Evolutionary conservation across 495 filamentous ascomycete species (phyloP).

Genomic region (Aspergillus sparsus): DNA sequence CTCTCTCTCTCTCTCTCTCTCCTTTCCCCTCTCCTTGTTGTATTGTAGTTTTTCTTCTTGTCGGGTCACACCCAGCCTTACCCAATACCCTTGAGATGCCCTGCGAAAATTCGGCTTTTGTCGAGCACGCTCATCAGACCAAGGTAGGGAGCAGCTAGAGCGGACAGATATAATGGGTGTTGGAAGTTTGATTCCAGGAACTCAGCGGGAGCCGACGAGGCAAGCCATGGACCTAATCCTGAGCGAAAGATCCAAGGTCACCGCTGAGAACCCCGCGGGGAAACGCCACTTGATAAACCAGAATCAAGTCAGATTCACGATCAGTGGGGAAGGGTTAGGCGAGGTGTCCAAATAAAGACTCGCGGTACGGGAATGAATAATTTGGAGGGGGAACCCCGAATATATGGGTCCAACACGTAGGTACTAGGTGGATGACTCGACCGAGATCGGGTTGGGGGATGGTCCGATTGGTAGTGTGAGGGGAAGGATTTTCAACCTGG

Average conservation of each 20-base stretch:
- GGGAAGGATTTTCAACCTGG: constrained; percentile 8
- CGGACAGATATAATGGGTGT: background rate
- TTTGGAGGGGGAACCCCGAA: background rate
- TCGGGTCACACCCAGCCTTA: constrained; percentile 9
- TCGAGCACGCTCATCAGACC: constrained; percentile 27
- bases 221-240: constrained; percentile 13
- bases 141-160: constrained; percentile 1
- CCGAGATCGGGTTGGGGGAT: constrained; percentile 9
- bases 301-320: background rate
- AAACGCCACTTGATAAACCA: background rate
- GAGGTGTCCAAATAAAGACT: background rate
- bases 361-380: background rate
- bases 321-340: background rate
- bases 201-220: background rate
- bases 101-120: constrained; percentile 40
- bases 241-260: background rate
- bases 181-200: background rate
- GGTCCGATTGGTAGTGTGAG: constrained; percentile 16
- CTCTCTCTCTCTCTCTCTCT: background rate
- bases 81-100: constrained; percentile 46
- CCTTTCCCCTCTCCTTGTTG: background rate
- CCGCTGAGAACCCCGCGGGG: constrained; percentile 16
- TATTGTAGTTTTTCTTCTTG: constrained; percentile 9
- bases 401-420: background rate
- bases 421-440: constrained; percentile 4